Conservation (phyloP, 345 rosid species). For the Boechera stricta region DNA sequence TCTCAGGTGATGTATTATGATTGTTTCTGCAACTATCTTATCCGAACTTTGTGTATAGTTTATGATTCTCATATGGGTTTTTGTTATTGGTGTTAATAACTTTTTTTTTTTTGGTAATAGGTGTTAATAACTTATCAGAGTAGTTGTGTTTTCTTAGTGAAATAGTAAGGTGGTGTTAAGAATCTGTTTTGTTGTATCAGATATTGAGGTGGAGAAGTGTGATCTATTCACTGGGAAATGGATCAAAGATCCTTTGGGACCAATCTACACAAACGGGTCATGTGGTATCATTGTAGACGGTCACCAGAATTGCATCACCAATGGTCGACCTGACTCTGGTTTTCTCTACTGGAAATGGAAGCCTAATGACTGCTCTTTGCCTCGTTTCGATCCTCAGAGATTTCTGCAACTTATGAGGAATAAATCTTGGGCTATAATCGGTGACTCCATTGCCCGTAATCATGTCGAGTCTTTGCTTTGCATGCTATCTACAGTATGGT, state of each 20-base stretch:
- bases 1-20: slow-evolving; percentile 12
- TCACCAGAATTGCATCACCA: slow-evolving; percentile 89
- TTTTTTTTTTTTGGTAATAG: background rate
- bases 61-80: background rate
- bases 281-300: slow-evolving; percentile 56
- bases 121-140: background rate
- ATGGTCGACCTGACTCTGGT: slow-evolving; percentile 84
- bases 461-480: slow-evolving; percentile 90
- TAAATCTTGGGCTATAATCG: slow-evolving; percentile 82
- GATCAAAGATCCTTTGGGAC: slow-evolving; percentile 79
- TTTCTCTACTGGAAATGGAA: slow-evolving; percentile 92
- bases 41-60: background rate
- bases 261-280: slow-evolving; percentile 32
- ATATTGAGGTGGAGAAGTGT: slow-evolving; percentile 62
- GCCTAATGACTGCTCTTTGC: slow-evolving; percentile 73
- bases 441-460: slow-evolving; percentile 96
- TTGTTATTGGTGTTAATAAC: background rate
- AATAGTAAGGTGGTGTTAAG: slow-evolving; percentile 1
- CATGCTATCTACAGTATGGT: slow-evolving; percentile 70
- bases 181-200: slow-evolving; percentile 21
- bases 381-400: slow-evolving; percentile 63
- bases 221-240: slow-evolving; percentile 86
- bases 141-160: background rate
- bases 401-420: slow-evolving; percentile 78
- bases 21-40: slow-evolving; percentile 12